Evolutionary conservation across 768 basidiomycete species (phyloP), one percentile per base, ranked within the genome.

Genomic region (Postia placenta): DNA sequence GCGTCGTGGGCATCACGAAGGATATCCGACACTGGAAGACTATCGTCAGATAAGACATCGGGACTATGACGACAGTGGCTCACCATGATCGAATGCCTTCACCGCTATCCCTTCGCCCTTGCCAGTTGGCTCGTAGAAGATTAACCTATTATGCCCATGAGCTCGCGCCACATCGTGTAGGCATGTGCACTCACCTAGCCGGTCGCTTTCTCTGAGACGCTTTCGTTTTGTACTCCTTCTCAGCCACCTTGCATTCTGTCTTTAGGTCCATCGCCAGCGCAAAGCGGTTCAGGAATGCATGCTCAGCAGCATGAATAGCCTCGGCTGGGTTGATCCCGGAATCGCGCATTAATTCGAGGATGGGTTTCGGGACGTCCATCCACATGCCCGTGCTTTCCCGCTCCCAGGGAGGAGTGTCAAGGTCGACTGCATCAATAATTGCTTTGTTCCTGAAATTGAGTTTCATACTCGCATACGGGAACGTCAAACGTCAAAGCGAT

Each of bases 11-110:
- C 87, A 49, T 80, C 75, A 6, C 62, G 66, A 19, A 92, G 64
- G 39, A 87, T 69, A 36, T 78, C 73, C 9, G 66, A 78, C 47
- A 63, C 81, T 90, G 47, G 1, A 40, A 25, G 15, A 35, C 27
- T 35, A n/a, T n/a, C 14, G 17, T 42, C 27, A 19, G 25, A n/a
- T n/a, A n/a, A n/a, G n/a, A n/a, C 20, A 49, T n/a, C 6, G 30
- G 2, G 25, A 5, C n/a, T 11, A 26, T 39, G 38, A 25, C 22
- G 42, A 7, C 24, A 40, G 11, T 9, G 4, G 54, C 71, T 24
- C 58, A 87, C 89, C 77, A 56, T 88, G 81, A 57, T 93, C 92
- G 58, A 92, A 92, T 2, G 86, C 89, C 59, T 83, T 89, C 2
- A 80, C 77, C 25, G 86, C 78, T 5, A 86, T 71, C 0, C 87